Percentiles rank a stretch among this genome's conserved stretches.
Conservation (phyloP, 1,284 basidiomycete species). For the Agroathelia rolfsii region DNA sequence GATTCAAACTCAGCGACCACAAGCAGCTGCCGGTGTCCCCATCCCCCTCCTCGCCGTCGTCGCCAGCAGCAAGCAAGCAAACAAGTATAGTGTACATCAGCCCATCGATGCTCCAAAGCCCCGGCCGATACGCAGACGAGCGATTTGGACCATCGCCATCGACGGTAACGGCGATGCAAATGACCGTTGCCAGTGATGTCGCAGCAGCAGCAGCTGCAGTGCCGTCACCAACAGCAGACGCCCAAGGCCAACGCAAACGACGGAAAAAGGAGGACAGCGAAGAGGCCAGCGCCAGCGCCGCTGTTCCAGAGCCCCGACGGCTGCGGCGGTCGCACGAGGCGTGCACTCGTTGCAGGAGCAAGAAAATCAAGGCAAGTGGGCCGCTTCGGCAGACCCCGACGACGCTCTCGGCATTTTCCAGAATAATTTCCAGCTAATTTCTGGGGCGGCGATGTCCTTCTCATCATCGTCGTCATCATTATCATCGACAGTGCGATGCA, state of each 20-base stretch:
- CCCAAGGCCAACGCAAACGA: constrained; percentile 28
- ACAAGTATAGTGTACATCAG: too few relatives aligned
- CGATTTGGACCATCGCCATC: too few relatives aligned
- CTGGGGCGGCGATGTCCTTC: constrained; percentile 14
- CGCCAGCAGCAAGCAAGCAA: too few relatives aligned
- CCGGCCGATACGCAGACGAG: too few relatives aligned
- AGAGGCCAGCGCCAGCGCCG: constrained; percentile 36
- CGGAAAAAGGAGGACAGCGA: constrained; percentile 47
- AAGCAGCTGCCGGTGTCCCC: too few relatives aligned
- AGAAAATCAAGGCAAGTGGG: constrained; percentile 85
- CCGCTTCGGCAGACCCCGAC: constrained; percentile 62
- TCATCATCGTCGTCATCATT: constrained; percentile 17
- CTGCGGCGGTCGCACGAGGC: constrained; percentile 79
- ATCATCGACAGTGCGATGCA: constrained; percentile 61
- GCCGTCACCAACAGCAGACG: constrained; percentile 21
- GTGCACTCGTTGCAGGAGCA: constrained; percentile 80
- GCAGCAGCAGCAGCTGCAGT: constrained; percentile 19
- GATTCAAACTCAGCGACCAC: too few relatives aligned
- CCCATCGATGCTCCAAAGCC: too few relatives aligned
- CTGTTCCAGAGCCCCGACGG: constrained; percentile 60
- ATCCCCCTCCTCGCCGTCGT: too few relatives aligned
- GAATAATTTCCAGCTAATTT: constrained; percentile 55
- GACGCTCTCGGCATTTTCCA: too few relatives aligned
- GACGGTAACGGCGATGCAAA: too few relatives aligned
- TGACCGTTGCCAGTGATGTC: too few relatives aligned